A percentile compares a stretch with the other conserved stretches of the same genome.
Conservation (phyloP, 768 basidiomycete genomes). For the Gloeostereum incarnatum region DNA sequence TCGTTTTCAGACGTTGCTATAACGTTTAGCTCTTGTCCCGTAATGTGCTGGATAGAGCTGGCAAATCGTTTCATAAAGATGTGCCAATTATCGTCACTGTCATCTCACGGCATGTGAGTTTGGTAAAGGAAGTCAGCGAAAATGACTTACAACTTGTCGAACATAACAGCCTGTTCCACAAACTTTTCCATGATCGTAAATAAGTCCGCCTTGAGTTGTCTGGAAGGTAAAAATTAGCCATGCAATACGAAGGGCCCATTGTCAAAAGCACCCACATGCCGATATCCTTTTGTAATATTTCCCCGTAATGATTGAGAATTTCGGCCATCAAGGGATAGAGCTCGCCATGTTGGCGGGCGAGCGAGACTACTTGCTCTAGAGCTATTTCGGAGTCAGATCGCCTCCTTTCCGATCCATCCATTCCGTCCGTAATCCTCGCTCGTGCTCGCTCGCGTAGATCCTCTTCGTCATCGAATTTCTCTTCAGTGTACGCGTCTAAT, state of each 20-base stretch:
- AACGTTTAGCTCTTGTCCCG: slow-evolving; percentile 53
- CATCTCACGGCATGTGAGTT: too few relatives aligned
- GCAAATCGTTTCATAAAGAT: slow-evolving; percentile 52
- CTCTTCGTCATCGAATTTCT: slow-evolving; percentile 86
- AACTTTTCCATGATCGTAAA: slow-evolving; percentile 57
- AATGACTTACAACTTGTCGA: slow-evolving; percentile 54
- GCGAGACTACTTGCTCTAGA: slow-evolving; percentile 49
- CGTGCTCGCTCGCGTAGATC: slow-evolving; percentile 64
- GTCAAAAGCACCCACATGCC: slow-evolving; percentile 43
- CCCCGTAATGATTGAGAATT: slow-evolving; percentile 45
- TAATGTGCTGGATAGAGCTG: slow-evolving; percentile 54
- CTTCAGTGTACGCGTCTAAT: slow-evolving; percentile 74
- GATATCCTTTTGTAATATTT: slow-evolving; percentile 48
- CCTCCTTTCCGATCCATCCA: slow-evolving; percentile 19
- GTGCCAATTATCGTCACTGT: slow-evolving; percentile 64
- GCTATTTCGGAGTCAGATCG: slow-evolving; percentile 43
- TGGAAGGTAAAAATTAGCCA: slow-evolving; percentile 13
- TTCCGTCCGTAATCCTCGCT: slow-evolving; percentile 17
- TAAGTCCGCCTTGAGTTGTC: slow-evolving; percentile 53
- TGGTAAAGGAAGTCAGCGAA: slow-evolving; percentile 10
- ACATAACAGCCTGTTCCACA: slow-evolving; percentile 44
- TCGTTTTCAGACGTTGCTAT: slow-evolving; percentile 27
- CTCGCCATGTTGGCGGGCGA: slow-evolving; percentile 54
- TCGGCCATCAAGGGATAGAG: slow-evolving; percentile 54
- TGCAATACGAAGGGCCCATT: not conserved